Conservation (phyloP, 176 grass and related monocot species). For the Urochloa ruziziensis region DNA sequence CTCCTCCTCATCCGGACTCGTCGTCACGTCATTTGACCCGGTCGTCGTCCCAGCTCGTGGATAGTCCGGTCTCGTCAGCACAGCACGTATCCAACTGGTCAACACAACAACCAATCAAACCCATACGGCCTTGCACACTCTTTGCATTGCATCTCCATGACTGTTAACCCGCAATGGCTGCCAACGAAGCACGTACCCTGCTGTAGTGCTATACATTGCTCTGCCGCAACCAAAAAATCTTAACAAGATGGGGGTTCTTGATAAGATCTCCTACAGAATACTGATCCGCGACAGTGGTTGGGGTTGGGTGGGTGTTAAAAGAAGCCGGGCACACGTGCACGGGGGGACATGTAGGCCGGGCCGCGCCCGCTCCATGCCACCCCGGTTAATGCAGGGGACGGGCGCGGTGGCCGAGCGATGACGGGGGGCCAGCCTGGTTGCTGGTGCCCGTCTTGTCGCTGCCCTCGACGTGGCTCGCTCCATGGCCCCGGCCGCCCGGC, state of each 20-base stretch:
- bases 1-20: neutral
- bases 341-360: constrained; percentile 5
- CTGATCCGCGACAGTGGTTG: neutral
- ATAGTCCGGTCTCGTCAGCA: neutral
- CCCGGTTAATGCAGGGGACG: constrained; percentile 8
- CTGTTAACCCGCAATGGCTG: neutral
- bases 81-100: neutral
- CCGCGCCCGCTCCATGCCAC: neutral
- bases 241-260: neutral
- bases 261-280: neutral
- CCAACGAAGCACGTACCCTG: too few relatives aligned
- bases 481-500: neutral
- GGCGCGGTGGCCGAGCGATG: neutral
- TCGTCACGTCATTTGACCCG: neutral
- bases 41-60: neutral
- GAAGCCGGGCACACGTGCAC: constrained; percentile 25
- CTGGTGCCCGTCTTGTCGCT: constrained; percentile 18
- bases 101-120: constrained; percentile 11
- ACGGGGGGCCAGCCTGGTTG: constrained; percentile 3
- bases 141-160: neutral
- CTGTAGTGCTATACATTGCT: too few relatives aligned
- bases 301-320: neutral
- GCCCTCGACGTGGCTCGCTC: constrained; percentile 19
- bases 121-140: neutral
- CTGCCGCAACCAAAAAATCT: neutral